A percentile compares a stretch with the other conserved stretches of the same genome.
These are phyloP conservation scores for Ceratocystis eucalypticola DNA, from an alignment of 2,329 filamentous ascomycete species.

Conservation along the genomic window DNA sequence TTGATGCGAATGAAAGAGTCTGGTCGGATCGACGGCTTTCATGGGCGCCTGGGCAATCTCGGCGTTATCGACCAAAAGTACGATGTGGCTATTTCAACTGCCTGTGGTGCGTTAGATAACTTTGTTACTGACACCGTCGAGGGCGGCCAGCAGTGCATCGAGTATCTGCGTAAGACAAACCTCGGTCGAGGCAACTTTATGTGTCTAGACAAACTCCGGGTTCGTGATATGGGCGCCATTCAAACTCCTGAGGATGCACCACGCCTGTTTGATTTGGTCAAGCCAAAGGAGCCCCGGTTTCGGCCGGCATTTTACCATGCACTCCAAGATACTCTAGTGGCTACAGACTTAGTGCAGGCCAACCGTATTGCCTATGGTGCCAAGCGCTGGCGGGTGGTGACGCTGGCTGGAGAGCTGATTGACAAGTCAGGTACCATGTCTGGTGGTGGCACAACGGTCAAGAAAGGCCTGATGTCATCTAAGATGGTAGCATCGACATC, in stretches of 20 bases:
- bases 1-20: conserved; percentile 93
- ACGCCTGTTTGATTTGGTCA: conserved; percentile 83
- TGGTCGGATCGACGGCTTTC: conserved; percentile 91
- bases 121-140: conserved; percentile 96
- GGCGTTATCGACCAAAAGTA: conserved; percentile 89
- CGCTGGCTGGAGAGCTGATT: conserved; percentile 85
- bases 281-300: conserved; percentile 76
- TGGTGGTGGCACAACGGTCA: conserved; percentile 81
- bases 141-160: conserved; percentile 93
- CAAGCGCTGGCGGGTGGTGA: conserved; percentile 90
- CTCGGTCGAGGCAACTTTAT: conserved; percentile 95
- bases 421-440: conserved; percentile 99
- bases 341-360: conserved; percentile 82
- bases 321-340: conserved; percentile 87
- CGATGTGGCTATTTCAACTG: conserved; percentile 95
- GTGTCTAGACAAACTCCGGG: conserved; percentile 73
- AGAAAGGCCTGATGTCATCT: conserved; percentile 90
- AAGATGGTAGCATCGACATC: conserved; percentile 79
- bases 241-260: conserved; percentile 86
- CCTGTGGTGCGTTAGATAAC: conserved; percentile 81
- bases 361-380: conserved; percentile 94
- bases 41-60: conserved; percentile 85
- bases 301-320: conserved; percentile 88
- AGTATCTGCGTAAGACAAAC: conserved; percentile 94
- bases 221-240: conserved; percentile 64